These are phyloP conservation scores for Colletotrichum endophyticum DNA, from an alignment of 2,329 filamentous ascomycete species.

Conservation along the genomic window DNA sequence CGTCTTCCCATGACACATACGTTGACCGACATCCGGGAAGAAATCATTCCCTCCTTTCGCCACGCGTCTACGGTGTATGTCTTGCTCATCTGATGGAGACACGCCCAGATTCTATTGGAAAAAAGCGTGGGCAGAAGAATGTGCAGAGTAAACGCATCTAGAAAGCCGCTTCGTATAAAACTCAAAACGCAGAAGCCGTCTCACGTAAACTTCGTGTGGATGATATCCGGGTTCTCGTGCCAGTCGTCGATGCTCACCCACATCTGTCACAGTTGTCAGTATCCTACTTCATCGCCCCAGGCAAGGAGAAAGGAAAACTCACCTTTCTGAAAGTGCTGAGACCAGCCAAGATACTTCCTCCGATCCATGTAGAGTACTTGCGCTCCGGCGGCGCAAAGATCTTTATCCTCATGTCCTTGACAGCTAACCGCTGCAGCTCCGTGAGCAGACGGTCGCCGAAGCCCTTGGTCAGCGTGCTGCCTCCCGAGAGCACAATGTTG, in stretches of 20 bases:
- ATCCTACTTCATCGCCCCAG: not conserved
- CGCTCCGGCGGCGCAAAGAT: slow-evolving; percentile 97
- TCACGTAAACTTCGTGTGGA: slow-evolving; percentile 96
- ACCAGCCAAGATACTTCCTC: slow-evolving; percentile 94
- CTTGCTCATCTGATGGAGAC: not conserved
- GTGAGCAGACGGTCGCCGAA: slow-evolving; percentile 92
- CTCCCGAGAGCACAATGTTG: slow-evolving; percentile 96
- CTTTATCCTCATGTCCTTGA: slow-evolving; percentile 99
- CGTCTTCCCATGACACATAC: not conserved
- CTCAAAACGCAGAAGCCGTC: not conserved
- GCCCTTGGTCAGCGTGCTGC: slow-evolving; percentile 94
- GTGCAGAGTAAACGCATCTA: not conserved
- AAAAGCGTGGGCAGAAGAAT: not conserved
- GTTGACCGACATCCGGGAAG: not conserved
- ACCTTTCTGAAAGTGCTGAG: slow-evolving; percentile 99
- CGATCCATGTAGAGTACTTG: slow-evolving; percentile 99
- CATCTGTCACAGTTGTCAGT: slow-evolving; percentile 67
- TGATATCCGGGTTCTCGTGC: slow-evolving; percentile 99
- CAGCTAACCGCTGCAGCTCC: slow-evolving; percentile 90
- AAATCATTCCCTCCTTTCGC: not conserved
- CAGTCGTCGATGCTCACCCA: slow-evolving; percentile 99
- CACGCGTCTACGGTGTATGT: not conserved
- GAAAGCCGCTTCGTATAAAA: not conserved
- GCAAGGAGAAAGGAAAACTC: not conserved
- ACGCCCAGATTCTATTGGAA: not conserved